Base-by-base conservation (phyloP, 768 basidiomycete genomes). In the Termitomyces sp. region DNA sequence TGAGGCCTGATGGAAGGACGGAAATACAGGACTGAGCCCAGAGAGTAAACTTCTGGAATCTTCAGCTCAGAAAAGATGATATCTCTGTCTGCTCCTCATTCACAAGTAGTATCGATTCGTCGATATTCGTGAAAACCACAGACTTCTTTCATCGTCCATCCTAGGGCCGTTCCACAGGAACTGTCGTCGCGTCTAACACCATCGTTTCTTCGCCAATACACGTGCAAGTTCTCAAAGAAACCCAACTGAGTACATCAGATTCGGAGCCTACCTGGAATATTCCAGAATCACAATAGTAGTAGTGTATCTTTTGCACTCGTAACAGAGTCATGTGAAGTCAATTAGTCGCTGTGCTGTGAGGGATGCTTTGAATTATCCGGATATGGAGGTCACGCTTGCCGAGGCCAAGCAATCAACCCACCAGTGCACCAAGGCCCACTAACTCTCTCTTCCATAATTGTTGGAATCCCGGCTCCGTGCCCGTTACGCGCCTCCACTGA, bases 381-480 rank as follows among this genome's bases (percentile, higher is more conserved):
- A 64, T 58, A 36, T 56, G 58, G 61, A 58, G 60, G 66, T 64
- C 66, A 67, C 64, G 61, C 62, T 61, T 61, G 52, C 56, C 49
- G 56, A 47, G 54, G 60, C 60, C 64, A 68, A 67, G 66, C 64
- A 60, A 65, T 50, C 50, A 50, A 36, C 20, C 32, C 50, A 23
- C 23, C 23, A 23, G 23, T 23, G 23, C 50, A 50, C n/a, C 16
- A 61, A 48, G 47, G 50, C 57, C 46, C 49, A 40, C 55, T 44
- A 57, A 55, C 59, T 62, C 58, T 41, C 58, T 41, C 57, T 18
- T 67, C 44, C 64, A 58, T 58, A 54, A 60, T 50, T 58, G 28
- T 50, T 52, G 12, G 52, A n/a, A 43, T 23, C 50, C 12, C 13
- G 30, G 30, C n/a, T 18, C 40, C 10, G 26, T 40, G 51, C 23